Evolutionary conservation across 768 basidiomycete genomes (phyloP).

Genomic region (Phaffia tasmanica): DNA sequence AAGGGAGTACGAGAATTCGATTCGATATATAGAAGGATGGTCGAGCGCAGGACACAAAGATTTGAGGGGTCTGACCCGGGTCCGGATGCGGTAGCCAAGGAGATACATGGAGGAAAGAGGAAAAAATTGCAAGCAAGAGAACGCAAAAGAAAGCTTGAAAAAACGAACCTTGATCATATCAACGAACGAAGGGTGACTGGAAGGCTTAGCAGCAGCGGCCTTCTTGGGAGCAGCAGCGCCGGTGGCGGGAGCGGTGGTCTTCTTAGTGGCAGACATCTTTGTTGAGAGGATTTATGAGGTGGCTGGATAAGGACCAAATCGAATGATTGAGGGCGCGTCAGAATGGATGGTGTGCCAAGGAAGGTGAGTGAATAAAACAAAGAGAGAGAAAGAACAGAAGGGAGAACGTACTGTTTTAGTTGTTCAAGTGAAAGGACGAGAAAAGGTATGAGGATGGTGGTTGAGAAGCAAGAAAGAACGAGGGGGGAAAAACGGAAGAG

Average conservation of each 20-base stretch:
- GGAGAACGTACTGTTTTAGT: background rate
- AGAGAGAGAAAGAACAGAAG: background rate
- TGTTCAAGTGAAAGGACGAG: background rate
- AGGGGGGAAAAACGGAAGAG: too few species aligned
- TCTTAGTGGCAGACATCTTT: conserved; percentile 18
- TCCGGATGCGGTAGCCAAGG: background rate
- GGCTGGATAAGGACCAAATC: background rate
- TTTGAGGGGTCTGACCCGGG: conserved; percentile 1
- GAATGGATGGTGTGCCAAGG: background rate
- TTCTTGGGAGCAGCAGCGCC: conserved; percentile 34
- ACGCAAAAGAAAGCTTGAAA: background rate
- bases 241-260: conserved; percentile 28
- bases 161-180: conserved; percentile 42
- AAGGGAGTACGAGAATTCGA: background rate
- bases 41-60: background rate
- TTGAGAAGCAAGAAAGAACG: too few species aligned
- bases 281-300: conserved; percentile 4
- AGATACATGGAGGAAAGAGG: background rate
- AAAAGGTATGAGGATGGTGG: too few species aligned
- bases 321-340: too few species aligned
- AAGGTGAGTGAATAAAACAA: background rate
- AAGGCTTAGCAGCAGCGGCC: conserved; percentile 31
- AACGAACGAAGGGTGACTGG: conserved; percentile 47
- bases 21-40: background rate
- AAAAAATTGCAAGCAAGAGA: background rate